Evolutionary conservation across 176 grass and related monocot genomes (phyloP), one percentile per base, ranked within the genome.

Genomic region (Oryza australiensis): DNA sequence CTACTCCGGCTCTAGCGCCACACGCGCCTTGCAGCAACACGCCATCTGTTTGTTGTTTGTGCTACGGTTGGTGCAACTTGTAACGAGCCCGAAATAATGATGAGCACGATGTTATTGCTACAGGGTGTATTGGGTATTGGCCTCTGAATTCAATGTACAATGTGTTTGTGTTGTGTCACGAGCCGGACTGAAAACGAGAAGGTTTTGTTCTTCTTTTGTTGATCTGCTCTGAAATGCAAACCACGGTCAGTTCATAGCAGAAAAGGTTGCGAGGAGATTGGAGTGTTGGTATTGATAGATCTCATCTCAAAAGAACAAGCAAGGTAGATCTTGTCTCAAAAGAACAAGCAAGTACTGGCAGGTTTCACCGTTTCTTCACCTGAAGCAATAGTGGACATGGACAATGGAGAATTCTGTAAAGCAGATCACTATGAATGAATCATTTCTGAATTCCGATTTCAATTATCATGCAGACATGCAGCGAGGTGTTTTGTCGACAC

Each of bases 1-100:
- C 81, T 97, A 38, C 88, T 97, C 32, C 75, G 87, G 40, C 86
- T 95, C 32, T 92, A 92, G 90, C 65, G 87, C 71, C 24, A 20
- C 5, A 3, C 18, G 3, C 3, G 13, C 4, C 71, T 49, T 13
- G 35, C 48, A 20, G 48, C 51, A 55, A 55, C 20, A 55, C n/a
- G 51, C 51, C 51, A 55, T 74, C 27, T 2, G 59, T 42, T 26
- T 41, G 72, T 26, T 67, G 34, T 68, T 32, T n/a, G 9, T 68
- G 9, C 16, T 29, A 10, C 12, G 13, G 16, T 14, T 67, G 62
- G 12, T 78, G 62, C 24, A 33, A 24, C 7, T 1, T 60, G 14
- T 24, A 11, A 59, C 55, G 55, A 24, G 22, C 55, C 55, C 55
- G 55, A 60, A n/a, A 60, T 60, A 60, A 60, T 0, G 2, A 55